These are phyloP conservation scores for Globisporangium perplexum DNA, from an alignment of 352 stramenopile species.

Conservation along the genomic window DNA sequence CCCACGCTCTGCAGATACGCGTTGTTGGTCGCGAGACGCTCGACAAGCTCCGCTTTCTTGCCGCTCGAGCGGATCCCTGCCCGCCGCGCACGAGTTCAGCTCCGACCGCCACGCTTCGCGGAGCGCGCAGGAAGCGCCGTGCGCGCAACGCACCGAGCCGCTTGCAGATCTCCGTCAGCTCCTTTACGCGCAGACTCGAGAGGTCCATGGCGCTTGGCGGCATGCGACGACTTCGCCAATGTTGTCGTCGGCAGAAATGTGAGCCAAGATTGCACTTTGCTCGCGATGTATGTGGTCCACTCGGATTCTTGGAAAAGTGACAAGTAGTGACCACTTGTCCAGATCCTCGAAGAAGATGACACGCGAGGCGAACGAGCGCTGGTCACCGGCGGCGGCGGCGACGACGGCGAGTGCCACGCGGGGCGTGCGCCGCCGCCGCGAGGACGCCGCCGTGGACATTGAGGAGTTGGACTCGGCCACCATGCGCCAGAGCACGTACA, in stretches of 20 bases:
- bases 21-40: conserved; percentile 58
- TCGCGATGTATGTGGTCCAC: no score
- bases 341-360: background rate
- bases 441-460: conserved; percentile 35
- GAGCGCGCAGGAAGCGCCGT: background rate
- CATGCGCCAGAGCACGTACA: conserved; percentile 67
- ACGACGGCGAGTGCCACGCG: background rate
- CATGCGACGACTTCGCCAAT: background rate
- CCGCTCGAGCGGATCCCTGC: conserved; percentile 64
- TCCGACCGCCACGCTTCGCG: background rate
- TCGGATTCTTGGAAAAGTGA: no score
- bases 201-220: conserved; percentile 43
- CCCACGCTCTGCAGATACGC: conserved; percentile 32
- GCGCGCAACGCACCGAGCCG: conserved; percentile 12
- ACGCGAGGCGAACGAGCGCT: background rate
- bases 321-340: no score
- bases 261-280: no score
- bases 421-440: conserved; percentile 48
- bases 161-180: conserved; percentile 81
- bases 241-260: no score
- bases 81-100: background rate
- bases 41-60: conserved; percentile 70
- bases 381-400: background rate
- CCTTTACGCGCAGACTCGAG: conserved; percentile 62
- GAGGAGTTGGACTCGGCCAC: conserved; percentile 62